Evolutionary conservation across 2,329 filamentous ascomycete species (phyloP).

Genomic region (Claviceps citrina): DNA sequence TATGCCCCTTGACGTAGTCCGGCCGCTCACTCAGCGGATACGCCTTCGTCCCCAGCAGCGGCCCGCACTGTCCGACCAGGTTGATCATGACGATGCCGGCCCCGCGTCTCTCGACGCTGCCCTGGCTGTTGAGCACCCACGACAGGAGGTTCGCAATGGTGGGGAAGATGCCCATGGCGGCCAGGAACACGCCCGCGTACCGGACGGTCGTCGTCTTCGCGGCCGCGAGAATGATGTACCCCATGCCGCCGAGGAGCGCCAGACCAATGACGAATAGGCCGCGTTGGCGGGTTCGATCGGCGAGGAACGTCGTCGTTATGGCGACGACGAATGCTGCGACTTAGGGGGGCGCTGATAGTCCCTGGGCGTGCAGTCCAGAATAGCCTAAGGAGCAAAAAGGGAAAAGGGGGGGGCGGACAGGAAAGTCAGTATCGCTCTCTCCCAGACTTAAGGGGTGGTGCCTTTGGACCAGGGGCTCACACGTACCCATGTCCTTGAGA

Average conservation of each 20-base stretch:
- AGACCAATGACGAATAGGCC: conserved; percentile 3
- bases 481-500: conserved; percentile 8
- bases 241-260: conserved; percentile 5
- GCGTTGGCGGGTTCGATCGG: conserved; percentile 9
- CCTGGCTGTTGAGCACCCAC: conserved; percentile 7
- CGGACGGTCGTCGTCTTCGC: conserved; percentile 1
- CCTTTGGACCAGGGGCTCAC: too few species aligned
- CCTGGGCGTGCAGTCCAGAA: conserved; percentile 8
- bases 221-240: conserved; percentile 5
- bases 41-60: conserved; percentile 5
- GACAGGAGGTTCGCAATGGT: conserved; percentile 6
- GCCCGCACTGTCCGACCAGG: conserved; percentile 6
- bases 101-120: conserved; percentile 6
- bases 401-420: too few species aligned
- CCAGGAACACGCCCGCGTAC: conserved; percentile 5
- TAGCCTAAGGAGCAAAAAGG: conserved; percentile 6
- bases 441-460: too few species aligned
- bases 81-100: conserved; percentile 6
- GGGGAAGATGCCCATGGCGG: conserved; percentile 4
- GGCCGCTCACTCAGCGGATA: conserved; percentile 5
- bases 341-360: conserved; percentile 10
- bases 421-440: too few species aligned
- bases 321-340: conserved; percentile 9
- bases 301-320: conserved; percentile 6
- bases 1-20: conserved; percentile 3